Percentiles rank a stretch among this genome's conserved stretches.
Conservation (phyloP, 352 stramenopile genomes). For the Phytophthora kernoviae region DNA sequence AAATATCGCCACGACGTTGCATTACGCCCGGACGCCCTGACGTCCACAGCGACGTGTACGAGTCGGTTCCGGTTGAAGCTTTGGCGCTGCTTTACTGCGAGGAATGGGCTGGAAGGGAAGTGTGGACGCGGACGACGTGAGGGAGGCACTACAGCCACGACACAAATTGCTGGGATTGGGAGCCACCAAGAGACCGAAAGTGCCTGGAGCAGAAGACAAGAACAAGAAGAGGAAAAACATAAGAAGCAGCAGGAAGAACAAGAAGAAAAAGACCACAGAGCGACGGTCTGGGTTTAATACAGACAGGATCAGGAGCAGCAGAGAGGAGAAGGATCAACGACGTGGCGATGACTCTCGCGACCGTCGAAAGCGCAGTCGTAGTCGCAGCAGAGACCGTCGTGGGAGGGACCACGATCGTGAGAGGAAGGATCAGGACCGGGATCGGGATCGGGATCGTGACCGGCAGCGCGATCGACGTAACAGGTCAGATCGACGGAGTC, state of each 20-base stretch:
- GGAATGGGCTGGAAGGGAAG: constrained; percentile 97
- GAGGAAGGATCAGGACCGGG: constrained; percentile 18
- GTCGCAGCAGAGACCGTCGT: constrained; percentile 11
- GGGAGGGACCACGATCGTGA: constrained; percentile 8
- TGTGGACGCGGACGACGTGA: constrained; percentile 48
- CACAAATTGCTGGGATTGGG: constrained; percentile 93
- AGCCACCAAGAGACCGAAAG: constrained; percentile 75
- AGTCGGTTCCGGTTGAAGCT: constrained; percentile 91
- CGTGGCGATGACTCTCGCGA: constrained; percentile 12
- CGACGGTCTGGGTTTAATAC: constrained; percentile 19
- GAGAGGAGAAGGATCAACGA: constrained; percentile 22
- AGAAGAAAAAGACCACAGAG: constrained; percentile 10
- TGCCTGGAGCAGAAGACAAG: constrained; percentile 54
- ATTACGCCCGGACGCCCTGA: constrained; percentile 80
- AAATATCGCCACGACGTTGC: constrained; percentile 88
- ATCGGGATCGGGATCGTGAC: constrained; percentile 25
- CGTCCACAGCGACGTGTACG: constrained; percentile 86
- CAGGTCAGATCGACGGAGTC: constrained; percentile 18
- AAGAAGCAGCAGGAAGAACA: constrained; percentile 4
- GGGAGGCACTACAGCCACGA: constrained; percentile 66
- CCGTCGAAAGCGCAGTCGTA: constrained; percentile 14
- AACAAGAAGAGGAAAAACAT: constrained; percentile 35
- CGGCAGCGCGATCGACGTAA: not conserved
- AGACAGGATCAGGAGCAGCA: constrained; percentile 2
- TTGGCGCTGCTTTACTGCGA: constrained; percentile 94